Evolutionary conservation across 2,329 filamentous ascomycete species (phyloP).

Genomic region (Epichloe hybrida): DNA sequence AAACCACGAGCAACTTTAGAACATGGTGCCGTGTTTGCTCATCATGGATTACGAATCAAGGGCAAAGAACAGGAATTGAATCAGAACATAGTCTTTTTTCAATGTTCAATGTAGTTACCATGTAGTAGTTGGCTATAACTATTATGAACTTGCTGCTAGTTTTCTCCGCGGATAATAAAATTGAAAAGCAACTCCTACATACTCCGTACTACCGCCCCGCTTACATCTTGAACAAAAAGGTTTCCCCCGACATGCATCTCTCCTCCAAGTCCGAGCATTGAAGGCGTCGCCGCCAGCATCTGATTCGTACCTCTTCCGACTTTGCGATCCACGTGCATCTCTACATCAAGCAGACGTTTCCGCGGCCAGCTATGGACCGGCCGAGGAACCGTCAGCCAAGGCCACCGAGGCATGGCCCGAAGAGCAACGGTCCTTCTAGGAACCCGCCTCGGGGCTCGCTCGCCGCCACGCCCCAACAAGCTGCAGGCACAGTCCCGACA

Average conservation of each 20-base stretch:
- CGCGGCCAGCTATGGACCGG: slow-evolving; percentile 25
- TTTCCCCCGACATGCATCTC: too few relatives aligned
- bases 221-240: too few relatives aligned
- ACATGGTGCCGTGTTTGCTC: too few relatives aligned
- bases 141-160: background rate
- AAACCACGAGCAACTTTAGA: too few relatives aligned
- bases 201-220: too few relatives aligned
- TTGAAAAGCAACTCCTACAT: too few relatives aligned
- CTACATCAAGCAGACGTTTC: slow-evolving; percentile 6
- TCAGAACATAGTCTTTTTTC: background rate
- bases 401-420: slow-evolving; percentile 4
- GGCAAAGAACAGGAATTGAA: background rate
- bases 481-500: slow-evolving; percentile 29
- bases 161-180: too few relatives aligned
- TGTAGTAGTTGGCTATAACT: background rate
- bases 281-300: background rate
- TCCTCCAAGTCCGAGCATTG: too few relatives aligned
- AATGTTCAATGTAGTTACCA: too few relatives aligned
- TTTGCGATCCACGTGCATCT: background rate
- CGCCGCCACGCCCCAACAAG: slow-evolving; percentile 20
- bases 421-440: background rate
- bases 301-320: background rate
- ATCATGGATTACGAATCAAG: background rate
- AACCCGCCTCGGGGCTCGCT: slow-evolving; percentile 10
- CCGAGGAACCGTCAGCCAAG: slow-evolving; percentile 21